phyloP scores from a whole-genome alignment of 148 eudicot genomes.

The Rheum nobile region DNA sequence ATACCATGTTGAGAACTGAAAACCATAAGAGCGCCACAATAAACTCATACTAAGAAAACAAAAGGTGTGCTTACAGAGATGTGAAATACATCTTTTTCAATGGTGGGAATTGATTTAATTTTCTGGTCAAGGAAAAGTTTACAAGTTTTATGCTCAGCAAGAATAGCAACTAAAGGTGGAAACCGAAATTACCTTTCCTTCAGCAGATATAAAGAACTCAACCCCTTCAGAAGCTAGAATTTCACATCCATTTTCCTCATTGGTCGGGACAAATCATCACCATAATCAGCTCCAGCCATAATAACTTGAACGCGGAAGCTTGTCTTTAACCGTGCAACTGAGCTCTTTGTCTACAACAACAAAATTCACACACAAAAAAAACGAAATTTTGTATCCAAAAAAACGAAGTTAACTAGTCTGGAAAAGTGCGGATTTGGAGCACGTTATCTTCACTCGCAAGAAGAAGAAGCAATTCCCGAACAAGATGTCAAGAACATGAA shows the following conservation, averaged over 20 bases:
- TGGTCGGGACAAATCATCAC: neutral
- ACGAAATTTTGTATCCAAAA: too few relatives aligned
- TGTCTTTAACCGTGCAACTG: neutral
- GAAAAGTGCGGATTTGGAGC: too few relatives aligned
- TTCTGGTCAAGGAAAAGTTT: too few relatives aligned
- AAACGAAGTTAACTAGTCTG: too few relatives aligned
- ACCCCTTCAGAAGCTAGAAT: conserved; percentile 30
- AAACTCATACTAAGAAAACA: neutral
- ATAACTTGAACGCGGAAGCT: neutral
- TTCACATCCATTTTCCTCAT: conserved; percentile 14
- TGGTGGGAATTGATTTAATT: neutral
- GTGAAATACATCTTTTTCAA: neutral
- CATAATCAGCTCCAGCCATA: conserved; percentile 20
- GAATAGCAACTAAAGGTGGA: neutral
- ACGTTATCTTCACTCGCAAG: too few relatives aligned
- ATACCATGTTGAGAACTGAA: too few relatives aligned
- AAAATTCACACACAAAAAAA: neutral
- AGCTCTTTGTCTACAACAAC: neutral
- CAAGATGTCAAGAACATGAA: too few relatives aligned
- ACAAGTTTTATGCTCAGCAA: neutral
- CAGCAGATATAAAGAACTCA: conserved; percentile 28
- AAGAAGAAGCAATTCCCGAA: too few relatives aligned
- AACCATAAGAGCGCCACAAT: neutral
- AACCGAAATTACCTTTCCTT: conserved; percentile 27
- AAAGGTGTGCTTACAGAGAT: neutral